Evolutionary conservation across 257 asterid genomes (phyloP), one percentile per base, ranked within the genome.

Genomic region (Ophiorrhiza pumila): DNA sequence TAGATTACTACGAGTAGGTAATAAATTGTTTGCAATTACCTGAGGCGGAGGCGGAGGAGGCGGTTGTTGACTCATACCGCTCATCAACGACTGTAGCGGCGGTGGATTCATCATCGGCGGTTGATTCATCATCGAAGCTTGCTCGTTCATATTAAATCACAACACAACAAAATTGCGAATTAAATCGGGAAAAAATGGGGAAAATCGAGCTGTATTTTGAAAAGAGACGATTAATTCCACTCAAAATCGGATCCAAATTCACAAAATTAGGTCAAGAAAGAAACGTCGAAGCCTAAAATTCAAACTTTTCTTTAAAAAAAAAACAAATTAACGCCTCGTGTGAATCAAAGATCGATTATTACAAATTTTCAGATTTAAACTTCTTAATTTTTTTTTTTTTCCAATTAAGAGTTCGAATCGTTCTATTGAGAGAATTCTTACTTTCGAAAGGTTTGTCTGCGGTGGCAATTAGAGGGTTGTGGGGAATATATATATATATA

Each of bases 141-240:
- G 88, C 60, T 91, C 96, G 76, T 89, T 91, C 96, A 89, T 89
- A 57, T 62, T 76, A 7, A 55, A 37, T 47, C 65, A 5, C 46
- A 46, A 65, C 65, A 10, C 25, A 22, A 71, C 23, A 71, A 73
- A 68, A 39, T 1, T 53, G 39, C 29, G 29, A 78, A 47, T 53
- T 8, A 57, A 60, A 78, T 59, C 69, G 32, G 27, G 43, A 18
- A 22, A 35, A 15, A 49, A 73, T 25, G 8, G 25, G 9, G 20
- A 72, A 64, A n/a, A 4, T 17, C 64, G 32, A 52, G 1, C 0
- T 34, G 22, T 2, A 8, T 58, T 27, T 23, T 57, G 23, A 23
- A 65, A 31, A 7, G 2, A 17, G 3, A 58, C 2, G 15, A 34
- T 45, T 46, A 2, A 1, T 42, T 46, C 15, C 4, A 23, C 68